Conservation (phyloP, 495 filamentous ascomycete genomes). For the Penicillium paxilli region DNA sequence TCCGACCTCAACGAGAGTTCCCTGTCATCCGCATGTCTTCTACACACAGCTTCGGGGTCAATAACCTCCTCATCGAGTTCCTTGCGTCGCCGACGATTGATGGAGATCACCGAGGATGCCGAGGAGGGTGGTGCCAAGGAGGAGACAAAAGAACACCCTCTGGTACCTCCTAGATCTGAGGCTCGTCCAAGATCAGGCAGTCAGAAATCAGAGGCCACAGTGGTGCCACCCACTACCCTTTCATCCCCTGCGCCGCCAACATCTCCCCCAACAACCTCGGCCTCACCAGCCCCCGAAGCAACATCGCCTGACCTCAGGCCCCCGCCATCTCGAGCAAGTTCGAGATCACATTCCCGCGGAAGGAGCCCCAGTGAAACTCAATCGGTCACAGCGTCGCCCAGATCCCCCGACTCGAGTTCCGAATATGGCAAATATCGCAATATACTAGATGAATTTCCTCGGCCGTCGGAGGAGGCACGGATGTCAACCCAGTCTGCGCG, state of each 20-base stretch:
- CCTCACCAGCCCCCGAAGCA: conserved; percentile 20
- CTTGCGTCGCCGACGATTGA: conserved; percentile 69
- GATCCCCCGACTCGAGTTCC: conserved; percentile 17
- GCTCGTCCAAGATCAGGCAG: conserved; percentile 35
- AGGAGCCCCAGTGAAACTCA: conserved; percentile 20
- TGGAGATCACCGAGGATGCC: conserved; percentile 86
- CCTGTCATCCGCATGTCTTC: conserved; percentile 82
- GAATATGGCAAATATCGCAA: conserved; percentile 19
- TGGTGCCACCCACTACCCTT: conserved; percentile 30
- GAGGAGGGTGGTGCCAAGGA: conserved; percentile 66
- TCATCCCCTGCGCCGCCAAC: conserved; percentile 3
- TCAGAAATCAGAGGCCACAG: conserved; percentile 39
- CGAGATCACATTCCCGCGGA: conserved; percentile 22
- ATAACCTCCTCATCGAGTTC: conserved; percentile 85
- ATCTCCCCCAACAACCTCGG: conserved; percentile 21
- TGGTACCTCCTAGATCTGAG: not conserved
- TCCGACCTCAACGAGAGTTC: conserved; percentile 85
- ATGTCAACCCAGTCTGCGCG: conserved; percentile 67
- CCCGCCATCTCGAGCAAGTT: conserved; percentile 20
- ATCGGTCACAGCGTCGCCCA: conserved; percentile 18
- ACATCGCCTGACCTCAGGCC: conserved; percentile 14
- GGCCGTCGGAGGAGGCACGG: conserved; percentile 38
- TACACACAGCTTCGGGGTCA: conserved; percentile 86
- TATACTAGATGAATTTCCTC: conserved; percentile 43
- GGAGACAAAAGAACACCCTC: conserved; percentile 24